Evolutionary conservation across 768 basidiomycete species (phyloP).

Genomic region (Tylopilus sp.): DNA sequence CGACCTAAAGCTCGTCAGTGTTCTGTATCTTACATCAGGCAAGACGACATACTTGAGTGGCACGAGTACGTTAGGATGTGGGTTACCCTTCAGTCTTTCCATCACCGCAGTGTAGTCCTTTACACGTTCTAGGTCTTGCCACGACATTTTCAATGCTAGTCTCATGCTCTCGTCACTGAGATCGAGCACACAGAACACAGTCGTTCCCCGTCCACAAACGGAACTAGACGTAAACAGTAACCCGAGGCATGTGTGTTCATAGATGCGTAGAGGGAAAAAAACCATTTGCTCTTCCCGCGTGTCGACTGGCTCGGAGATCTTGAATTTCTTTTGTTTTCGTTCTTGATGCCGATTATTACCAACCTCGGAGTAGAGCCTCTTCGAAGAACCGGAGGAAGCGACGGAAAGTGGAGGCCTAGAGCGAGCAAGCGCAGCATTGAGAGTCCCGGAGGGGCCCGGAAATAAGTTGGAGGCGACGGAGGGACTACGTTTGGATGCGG

Average conservation of each 20-base stretch:
- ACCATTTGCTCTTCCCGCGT: neutral
- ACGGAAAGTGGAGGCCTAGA: neutral
- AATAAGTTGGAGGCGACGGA: neutral
- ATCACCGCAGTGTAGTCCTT: neutral
- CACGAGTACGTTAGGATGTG: neutral
- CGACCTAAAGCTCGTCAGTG: neutral
- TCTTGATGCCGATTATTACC: neutral
- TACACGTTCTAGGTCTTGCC: neutral
- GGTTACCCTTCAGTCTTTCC: neutral
- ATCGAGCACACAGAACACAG: slow-evolving; percentile 3
- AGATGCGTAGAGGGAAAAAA: neutral
- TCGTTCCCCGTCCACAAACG: slow-evolving; percentile 9
- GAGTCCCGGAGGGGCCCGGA: neutral
- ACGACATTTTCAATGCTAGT: neutral
- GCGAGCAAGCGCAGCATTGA: neutral
- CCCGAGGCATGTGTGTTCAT: neutral
- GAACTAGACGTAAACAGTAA: slow-evolving; percentile 1
- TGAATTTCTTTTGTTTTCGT: neutral
- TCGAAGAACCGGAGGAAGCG: neutral
- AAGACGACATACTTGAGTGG: neutral
- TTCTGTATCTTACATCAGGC: neutral
- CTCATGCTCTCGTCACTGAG: neutral
- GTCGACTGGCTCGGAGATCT: neutral
- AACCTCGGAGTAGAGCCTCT: neutral
- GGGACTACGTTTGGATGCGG: neutral